Evolutionary conservation across 495 filamentous ascomycete genomes (phyloP).

Genomic region (Trichoderma orchidacearum): DNA sequence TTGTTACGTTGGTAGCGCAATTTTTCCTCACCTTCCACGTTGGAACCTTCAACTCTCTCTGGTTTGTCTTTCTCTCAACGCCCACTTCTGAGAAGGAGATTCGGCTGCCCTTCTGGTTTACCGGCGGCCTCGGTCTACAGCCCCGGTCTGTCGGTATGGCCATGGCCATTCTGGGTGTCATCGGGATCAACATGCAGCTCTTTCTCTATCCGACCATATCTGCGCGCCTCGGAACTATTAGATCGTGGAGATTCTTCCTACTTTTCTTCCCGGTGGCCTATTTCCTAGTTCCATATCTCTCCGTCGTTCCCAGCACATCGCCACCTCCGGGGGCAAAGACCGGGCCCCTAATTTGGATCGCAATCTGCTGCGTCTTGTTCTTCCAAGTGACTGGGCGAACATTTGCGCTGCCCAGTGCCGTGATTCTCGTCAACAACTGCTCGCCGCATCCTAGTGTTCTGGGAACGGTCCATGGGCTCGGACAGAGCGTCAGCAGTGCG

Average conservation of each 20-base stretch:
- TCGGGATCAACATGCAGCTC: slow-evolving; percentile 67
- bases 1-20: slow-evolving; percentile 48
- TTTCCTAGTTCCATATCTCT: slow-evolving; percentile 56
- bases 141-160: slow-evolving; percentile 64
- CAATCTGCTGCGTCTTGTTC: slow-evolving; percentile 52
- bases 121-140: slow-evolving; percentile 65
- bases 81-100: slow-evolving; percentile 46
- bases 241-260: slow-evolving; percentile 54
- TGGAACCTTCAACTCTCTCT: slow-evolving; percentile 73
- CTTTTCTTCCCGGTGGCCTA: slow-evolving; percentile 64
- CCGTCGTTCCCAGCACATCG: slow-evolving; percentile 48
- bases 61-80: slow-evolving; percentile 74
- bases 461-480: slow-evolving; percentile 72
- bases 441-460: slow-evolving; percentile 69
- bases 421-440: slow-evolving; percentile 75
- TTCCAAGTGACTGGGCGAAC: slow-evolving; percentile 69
- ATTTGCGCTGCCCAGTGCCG: slow-evolving; percentile 63
- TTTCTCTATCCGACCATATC: slow-evolving; percentile 61
- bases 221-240: slow-evolving; percentile 51
- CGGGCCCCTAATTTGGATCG: slow-evolving; percentile 52
- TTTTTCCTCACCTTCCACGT: slow-evolving; percentile 64
- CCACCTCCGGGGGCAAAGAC: slow-evolving; percentile 49
- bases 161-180: slow-evolving; percentile 61
- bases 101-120: slow-evolving; percentile 59
- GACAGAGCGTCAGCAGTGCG: slow-evolving; percentile 55